Percentiles rank a stretch among this genome's conserved stretches.
Conservation (phyloP, 805 yeast species). For the Yarrowia divulgata region DNA sequence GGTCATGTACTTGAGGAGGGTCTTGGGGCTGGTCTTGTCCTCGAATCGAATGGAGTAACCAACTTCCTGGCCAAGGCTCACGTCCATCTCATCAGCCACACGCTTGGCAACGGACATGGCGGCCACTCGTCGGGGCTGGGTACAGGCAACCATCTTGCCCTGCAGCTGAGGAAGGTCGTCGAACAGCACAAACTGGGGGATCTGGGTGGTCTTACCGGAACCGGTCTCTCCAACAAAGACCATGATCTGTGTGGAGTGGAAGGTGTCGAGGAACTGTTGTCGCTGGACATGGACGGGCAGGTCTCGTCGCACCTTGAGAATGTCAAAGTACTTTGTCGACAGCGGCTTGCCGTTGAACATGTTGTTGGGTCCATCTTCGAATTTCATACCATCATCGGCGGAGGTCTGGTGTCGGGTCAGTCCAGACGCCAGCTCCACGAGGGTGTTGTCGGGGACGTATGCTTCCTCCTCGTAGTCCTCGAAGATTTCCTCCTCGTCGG, state of each 20-base stretch:
- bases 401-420: slow-evolving; percentile 49
- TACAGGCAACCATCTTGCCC: slow-evolving; percentile 91
- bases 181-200: slow-evolving; percentile 91
- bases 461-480: slow-evolving; percentile 14
- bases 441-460: slow-evolving; percentile 24
- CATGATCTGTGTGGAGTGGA: slow-evolving; percentile 90
- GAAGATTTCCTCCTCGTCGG: slow-evolving; percentile 32
- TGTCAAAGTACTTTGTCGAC: slow-evolving; percentile 73
- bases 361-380: slow-evolving; percentile 61
- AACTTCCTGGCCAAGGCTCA: slow-evolving; percentile 87
- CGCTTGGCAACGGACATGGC: slow-evolving; percentile 98
- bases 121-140: slow-evolving; percentile 96
- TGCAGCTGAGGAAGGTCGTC: slow-evolving; percentile 91
- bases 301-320: slow-evolving; percentile 78
- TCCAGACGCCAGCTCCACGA: slow-evolving; percentile 25
- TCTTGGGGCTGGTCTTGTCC: slow-evolving; percentile 78
- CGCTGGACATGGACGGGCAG: slow-evolving; percentile 95
- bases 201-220: slow-evolving; percentile 98
- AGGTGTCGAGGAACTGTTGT: slow-evolving; percentile 82
- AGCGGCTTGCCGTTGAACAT: slow-evolving; percentile 80
- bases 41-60: slow-evolving; percentile 96
- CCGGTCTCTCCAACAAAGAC: slow-evolving; percentile 99
- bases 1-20: slow-evolving; percentile 93
- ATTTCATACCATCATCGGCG: slow-evolving; percentile 49
- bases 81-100: slow-evolving; percentile 98